Base-by-base conservation (phyloP, 2,329 filamentous ascomycete species). In the Talaromyces sp. region DNA sequence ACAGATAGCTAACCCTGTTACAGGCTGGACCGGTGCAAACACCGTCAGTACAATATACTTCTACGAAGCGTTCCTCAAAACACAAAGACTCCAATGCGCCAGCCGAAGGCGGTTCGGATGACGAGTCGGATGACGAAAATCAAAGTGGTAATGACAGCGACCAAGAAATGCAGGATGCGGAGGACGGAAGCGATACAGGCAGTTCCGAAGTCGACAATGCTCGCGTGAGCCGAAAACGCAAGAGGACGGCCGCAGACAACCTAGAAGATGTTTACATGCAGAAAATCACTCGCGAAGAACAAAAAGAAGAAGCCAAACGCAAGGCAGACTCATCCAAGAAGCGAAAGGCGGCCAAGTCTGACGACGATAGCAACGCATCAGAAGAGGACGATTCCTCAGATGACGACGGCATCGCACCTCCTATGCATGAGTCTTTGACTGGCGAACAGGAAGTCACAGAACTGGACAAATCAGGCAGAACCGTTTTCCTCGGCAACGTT, bases 401-500 rank as follows among this genome's bases (percentile, higher is more conserved):
- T 14, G 72, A 74, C 50, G 74, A 73, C 8, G 65, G 64, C 14
- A 66, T 62, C 34, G 64, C 70, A 10, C 62, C 70, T 6, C 77
- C 74, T 2, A 68, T 72, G 23, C 79, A 81, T 72, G 76, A 80
- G 66, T 71, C 73, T 51, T 52, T 78, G 33, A 63, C 69, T 16
- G 71, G 70, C 60, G 66, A 73, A 62, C 68, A 72, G 5, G 75
- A 78, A 61, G 69, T 75, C 5, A 72, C 69, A 52, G 90, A 96
- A 66, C 69, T 96, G 2, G 91, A 96, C 62, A 96, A 96, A 79
- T 90, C 94, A 8, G 85, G 86, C 62, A 89, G 95, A 61, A 99
- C 95, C 6, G 87, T 98, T 50, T 99, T 98, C 78, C 81, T 99
- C 12, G 90, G 90, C 70, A 99, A 99, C 71, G 91, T 99, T 53